Percentiles rank a stretch among this genome's conserved stretches.
phyloP scores from a whole-genome alignment of 805 yeast genomes.

The Metschnikowia dekortorum region DNA sequence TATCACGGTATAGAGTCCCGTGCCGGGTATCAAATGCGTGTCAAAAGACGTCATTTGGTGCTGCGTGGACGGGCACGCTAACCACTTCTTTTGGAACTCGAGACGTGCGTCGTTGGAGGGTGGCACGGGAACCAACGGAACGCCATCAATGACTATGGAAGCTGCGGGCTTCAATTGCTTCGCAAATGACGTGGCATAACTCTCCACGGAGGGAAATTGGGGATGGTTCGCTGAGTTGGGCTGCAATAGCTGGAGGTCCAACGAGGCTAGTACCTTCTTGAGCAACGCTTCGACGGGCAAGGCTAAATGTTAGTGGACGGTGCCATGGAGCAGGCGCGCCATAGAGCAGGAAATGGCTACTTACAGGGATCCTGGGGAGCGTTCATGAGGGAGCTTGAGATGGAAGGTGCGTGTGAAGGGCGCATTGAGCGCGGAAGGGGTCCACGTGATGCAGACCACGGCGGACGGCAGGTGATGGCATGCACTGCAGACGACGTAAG shows the following conservation, averaged over 20 bases:
- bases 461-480: no score
- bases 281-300: conserved; percentile 38
- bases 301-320: conserved; percentile 19
- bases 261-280: conserved; percentile 29
- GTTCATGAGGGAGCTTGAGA: conserved; percentile 4
- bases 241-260: conserved; percentile 33
- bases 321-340: neutral
- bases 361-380: conserved; percentile 22
- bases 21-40: conserved; percentile 64
- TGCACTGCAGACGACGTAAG: no score
- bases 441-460: neutral
- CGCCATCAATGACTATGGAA: conserved; percentile 56
- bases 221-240: conserved; percentile 14
- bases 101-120: conserved; percentile 29
- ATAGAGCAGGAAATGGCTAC: conserved; percentile 8
- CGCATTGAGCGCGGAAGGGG: no score
- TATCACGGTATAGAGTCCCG: conserved; percentile 49
- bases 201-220: conserved; percentile 29
- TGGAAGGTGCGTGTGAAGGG: neutral
- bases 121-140: conserved; percentile 41
- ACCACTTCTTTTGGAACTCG: conserved; percentile 57
- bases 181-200: conserved; percentile 42
- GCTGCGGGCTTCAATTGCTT: conserved; percentile 49
- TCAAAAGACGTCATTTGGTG: conserved; percentile 64
- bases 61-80: conserved; percentile 51